Base-by-base conservation (phyloP, 345 rosid genomes). In the Eucalyptus coolabah region DNA sequence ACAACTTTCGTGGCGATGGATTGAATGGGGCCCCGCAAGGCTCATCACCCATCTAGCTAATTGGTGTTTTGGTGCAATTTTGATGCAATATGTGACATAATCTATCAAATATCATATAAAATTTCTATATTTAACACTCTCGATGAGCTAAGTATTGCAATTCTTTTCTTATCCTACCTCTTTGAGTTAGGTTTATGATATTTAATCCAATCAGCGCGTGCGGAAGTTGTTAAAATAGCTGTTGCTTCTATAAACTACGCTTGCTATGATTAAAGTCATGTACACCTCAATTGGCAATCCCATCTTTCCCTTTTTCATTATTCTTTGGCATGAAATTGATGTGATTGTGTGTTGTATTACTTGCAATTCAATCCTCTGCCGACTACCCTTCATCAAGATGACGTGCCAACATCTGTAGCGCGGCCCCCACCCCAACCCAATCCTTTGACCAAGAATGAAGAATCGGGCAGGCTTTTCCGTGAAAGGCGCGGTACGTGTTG, bases 321-420 rank as follows among this genome's bases (percentile, higher is more conserved):
- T 72, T 18, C 82, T 37, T 37, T 72, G 83, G 45, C 4, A 72
- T 37, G 8, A 19, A 72, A 72, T 72, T 2, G 28, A 37, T 72
- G 15, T 19, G 83, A 37, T 11, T 19, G 2, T 37, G 45, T 37
- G 45, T 21, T 11, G 28, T 30, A 24, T 63, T 67, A 37, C 59
- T 88, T 88, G 89, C 50, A 0, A 7, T 69, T 72, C 32, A 88
- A 93, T 54, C 89, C 89, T 88, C 88, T 89, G 89, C 94, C 94
- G 94, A 92, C 94, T 60, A 72, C 59, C 49, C 69, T 91, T 47
- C 30, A 86, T 88, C 81, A 21, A 50, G 91, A 80, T 89, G 90
- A 91, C 92, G 82, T 13, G 50, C 80, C 88, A 60, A 24, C 50
- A 50, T 87, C 40, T 87, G 44, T 50, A 59, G 45, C 26, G 3